Conservation (phyloP, 768 basidiomycete species). For the Cubamyces sp. region DNA sequence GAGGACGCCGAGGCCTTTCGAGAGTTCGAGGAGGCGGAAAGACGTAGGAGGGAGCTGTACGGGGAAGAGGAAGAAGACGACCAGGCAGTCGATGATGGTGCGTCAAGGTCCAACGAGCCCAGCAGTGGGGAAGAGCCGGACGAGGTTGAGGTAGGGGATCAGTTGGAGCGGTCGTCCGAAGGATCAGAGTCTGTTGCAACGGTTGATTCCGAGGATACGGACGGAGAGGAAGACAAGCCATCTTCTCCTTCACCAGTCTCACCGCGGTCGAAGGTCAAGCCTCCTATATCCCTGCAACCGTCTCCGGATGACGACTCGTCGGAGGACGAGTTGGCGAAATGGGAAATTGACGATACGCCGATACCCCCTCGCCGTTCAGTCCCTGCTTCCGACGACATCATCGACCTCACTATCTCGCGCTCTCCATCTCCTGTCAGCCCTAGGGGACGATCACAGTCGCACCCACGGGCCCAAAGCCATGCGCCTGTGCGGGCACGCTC, state of each 20-base stretch:
- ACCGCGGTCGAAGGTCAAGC: conserved; percentile 8
- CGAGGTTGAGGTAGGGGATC: conserved; percentile 26
- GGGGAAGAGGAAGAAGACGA: conserved; percentile 49
- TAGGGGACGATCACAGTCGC: conserved; percentile 17
- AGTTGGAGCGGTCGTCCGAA: background rate
- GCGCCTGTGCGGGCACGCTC: conserved; percentile 3
- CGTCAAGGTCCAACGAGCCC: conserved; percentile 18
- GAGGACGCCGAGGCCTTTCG: conserved; percentile 64
- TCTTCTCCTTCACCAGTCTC: background rate
- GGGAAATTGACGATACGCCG: conserved; percentile 27
- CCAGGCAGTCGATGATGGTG: conserved; percentile 10
- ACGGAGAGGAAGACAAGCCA: background rate
- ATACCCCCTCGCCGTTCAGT: conserved; percentile 10
- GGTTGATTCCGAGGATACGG: conserved; percentile 24
- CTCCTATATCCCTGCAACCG: background rate
- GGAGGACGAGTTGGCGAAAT: conserved; percentile 33
- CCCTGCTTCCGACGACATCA: conserved; percentile 13
- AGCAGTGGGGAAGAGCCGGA: conserved; percentile 33
- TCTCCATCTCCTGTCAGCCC: conserved; percentile 14
- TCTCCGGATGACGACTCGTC: conserved; percentile 22
- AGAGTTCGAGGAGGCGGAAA: conserved; percentile 71
- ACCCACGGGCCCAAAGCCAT: background rate
- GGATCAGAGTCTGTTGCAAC: background rate
- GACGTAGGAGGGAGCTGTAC: conserved; percentile 49
- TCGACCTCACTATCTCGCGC: conserved; percentile 23